Evolutionary conservation across 2,329 filamentous ascomycete species (phyloP).

Genomic region (Alternaria burnsii): DNA sequence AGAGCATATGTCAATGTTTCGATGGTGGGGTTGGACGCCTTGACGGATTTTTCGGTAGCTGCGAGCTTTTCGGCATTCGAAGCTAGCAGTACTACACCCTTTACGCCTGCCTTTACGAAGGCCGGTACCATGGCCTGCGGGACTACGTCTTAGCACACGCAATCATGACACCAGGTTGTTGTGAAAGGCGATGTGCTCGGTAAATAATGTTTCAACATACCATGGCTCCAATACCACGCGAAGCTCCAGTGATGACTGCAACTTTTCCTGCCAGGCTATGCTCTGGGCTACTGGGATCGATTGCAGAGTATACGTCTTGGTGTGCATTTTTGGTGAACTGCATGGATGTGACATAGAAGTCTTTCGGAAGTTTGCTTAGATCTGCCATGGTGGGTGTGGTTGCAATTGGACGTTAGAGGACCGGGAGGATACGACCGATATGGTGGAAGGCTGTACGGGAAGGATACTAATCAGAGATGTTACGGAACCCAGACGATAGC

Average conservation of each 20-base stretch:
- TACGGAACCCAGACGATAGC: not conserved
- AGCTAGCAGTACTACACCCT: slow-evolving; percentile 46
- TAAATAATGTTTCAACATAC: slow-evolving; percentile 16
- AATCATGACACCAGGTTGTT: not conserved
- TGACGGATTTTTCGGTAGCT: slow-evolving; percentile 31
- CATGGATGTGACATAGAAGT: slow-evolving; percentile 21
- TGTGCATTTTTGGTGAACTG: slow-evolving; percentile 33
- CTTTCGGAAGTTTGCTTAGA: slow-evolving; percentile 21
- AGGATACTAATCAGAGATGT: not conserved
- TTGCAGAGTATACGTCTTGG: slow-evolving; percentile 50
- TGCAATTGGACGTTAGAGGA: not conserved
- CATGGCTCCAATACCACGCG: slow-evolving; percentile 48
- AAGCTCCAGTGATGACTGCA: slow-evolving; percentile 53
- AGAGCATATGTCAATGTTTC: slow-evolving; percentile 39
- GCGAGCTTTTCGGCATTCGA: slow-evolving; percentile 38
- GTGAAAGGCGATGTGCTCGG: not conserved
- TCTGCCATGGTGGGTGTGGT: slow-evolving; percentile 11
- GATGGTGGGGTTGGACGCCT: slow-evolving; percentile 37
- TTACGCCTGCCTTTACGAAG: slow-evolving; percentile 47
- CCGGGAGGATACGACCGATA: not conserved
- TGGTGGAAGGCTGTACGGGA: not conserved
- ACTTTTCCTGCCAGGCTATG: slow-evolving; percentile 49
- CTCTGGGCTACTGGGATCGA: slow-evolving; percentile 47
- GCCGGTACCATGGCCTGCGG: slow-evolving; percentile 42
- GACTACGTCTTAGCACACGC: not conserved